phyloP scores from a whole-genome alignment of 495 filamentous ascomycete genomes.

The Lasiosphaeriaceae sp. region DNA sequence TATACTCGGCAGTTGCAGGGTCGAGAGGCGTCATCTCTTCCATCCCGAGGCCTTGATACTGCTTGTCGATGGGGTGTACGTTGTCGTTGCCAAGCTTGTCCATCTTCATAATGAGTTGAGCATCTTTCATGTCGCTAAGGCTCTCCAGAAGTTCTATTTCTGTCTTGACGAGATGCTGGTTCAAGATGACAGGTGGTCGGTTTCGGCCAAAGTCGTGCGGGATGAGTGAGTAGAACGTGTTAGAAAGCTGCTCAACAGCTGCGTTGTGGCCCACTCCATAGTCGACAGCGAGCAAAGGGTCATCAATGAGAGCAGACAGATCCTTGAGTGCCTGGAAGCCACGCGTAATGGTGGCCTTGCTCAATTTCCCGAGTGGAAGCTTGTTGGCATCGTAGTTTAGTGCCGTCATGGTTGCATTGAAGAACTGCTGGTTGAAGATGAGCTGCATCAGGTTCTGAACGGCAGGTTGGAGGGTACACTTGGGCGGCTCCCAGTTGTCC shows the following conservation, averaged over 20 bases:
- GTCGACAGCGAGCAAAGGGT: conserved; percentile 40
- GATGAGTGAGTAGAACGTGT: conserved; percentile 75
- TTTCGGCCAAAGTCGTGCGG: conserved; percentile 77
- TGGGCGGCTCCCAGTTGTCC: conserved; percentile 27
- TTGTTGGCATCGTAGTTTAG: conserved; percentile 76
- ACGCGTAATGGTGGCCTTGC: conserved; percentile 64
- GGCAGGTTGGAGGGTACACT: conserved; percentile 54
- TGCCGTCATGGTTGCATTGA: conserved; percentile 58
- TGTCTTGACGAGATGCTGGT: conserved; percentile 53
- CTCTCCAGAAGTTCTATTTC: conserved; percentile 76
- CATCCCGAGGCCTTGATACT: conserved; percentile 66
- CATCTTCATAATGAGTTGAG: conserved; percentile 69
- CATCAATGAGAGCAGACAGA: conserved; percentile 58
- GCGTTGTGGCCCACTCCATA: conserved; percentile 36
- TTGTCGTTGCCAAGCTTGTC: conserved; percentile 44
- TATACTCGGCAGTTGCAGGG: conserved; percentile 55
- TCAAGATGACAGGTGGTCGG: conserved; percentile 61
- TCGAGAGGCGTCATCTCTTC: conserved; percentile 71
- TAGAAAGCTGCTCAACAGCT: conserved; percentile 60
- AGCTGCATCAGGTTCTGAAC: conserved; percentile 68
- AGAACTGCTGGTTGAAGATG: conserved; percentile 75
- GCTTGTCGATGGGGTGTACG: conserved; percentile 63
- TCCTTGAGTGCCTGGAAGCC: conserved; percentile 75
- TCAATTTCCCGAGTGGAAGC: conserved; percentile 78
- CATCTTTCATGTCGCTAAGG: conserved; percentile 77